A percentile compares a stretch with the other conserved stretches of the same genome.
phyloP scores from a whole-genome alignment of 106 monocot genomes.

The Iris macrosiphon region DNA sequence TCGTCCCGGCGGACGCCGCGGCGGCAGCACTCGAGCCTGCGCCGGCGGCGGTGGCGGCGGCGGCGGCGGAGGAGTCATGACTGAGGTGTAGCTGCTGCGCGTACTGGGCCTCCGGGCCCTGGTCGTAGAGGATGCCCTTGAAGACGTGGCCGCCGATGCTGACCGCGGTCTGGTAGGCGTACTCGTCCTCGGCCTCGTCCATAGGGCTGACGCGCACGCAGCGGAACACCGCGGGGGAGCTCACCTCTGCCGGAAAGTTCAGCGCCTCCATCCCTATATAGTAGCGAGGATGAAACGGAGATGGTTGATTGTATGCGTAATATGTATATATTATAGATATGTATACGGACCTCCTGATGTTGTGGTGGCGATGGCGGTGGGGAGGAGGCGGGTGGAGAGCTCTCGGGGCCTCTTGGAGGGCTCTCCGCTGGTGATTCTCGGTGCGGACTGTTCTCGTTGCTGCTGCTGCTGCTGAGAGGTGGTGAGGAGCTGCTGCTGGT shows the following conservation, averaged over 20 bases:
- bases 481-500: conserved; percentile 38
- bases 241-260: conserved; percentile 73
- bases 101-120: conserved; percentile 51
- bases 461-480: conserved; percentile 7
- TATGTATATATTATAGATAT: not conserved
- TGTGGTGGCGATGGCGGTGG: conserved; percentile 25
- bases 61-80: conserved; percentile 32
- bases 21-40: not conserved
- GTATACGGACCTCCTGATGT: conserved; percentile 34
- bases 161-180: conserved; percentile 86
- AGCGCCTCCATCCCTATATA: conserved; percentile 25
- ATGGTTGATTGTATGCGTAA: too few relatives aligned
- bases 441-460: conserved; percentile 9
- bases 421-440: too few relatives aligned
- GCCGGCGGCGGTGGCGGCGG: not conserved
- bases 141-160: conserved; percentile 85
- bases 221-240: conserved; percentile 76
- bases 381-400: conserved; percentile 15
- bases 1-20: not conserved
- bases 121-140: conserved; percentile 82
- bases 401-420: conserved; percentile 39
- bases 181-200: conserved; percentile 81
- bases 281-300: not conserved
- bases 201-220: conserved; percentile 75
- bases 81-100: conserved; percentile 25